These are phyloP conservation scores for Gracilaria gracilis DNA, from an alignment of 23 red algal species.

Conservation along the genomic window DNA sequence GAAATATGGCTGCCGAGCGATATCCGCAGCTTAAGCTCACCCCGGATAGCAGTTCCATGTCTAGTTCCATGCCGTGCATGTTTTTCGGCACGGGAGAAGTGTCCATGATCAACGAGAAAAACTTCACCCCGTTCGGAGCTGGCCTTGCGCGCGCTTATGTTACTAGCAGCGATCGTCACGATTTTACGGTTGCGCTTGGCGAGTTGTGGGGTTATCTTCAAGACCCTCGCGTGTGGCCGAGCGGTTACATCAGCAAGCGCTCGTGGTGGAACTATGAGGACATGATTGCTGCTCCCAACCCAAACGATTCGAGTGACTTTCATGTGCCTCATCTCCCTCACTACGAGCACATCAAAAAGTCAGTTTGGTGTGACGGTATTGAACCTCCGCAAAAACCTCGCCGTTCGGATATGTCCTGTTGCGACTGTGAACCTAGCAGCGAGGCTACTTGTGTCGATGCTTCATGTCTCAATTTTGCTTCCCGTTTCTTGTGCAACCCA, in stretches of 20 bases:
- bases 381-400: constrained; percentile 44
- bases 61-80: constrained; percentile 63
- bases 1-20: constrained; percentile 43
- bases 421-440: constrained; percentile 45
- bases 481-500: constrained; percentile 64
- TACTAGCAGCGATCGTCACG: constrained; percentile 25
- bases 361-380: constrained; percentile 65
- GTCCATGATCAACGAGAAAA: constrained; percentile 52
- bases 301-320: constrained; percentile 26
- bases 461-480: constrained; percentile 75
- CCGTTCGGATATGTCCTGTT: constrained; percentile 57
- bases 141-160: constrained; percentile 54
- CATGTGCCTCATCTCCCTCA: constrained; percentile 52
- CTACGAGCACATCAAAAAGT: constrained; percentile 72
- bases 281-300: not conserved
- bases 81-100: constrained; percentile 83
- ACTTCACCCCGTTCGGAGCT: constrained; percentile 56
- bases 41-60: constrained; percentile 31
- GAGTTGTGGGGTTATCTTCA: constrained; percentile 77
- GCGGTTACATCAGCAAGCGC: constrained; percentile 41
- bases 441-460: constrained; percentile 48
- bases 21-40: constrained; percentile 60
- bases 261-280: constrained; percentile 76
- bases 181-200: constrained; percentile 61
- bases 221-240: constrained; percentile 57